Conservation (phyloP, 1,284 basidiomycete species). For the Psilocybe mexicana region DNA sequence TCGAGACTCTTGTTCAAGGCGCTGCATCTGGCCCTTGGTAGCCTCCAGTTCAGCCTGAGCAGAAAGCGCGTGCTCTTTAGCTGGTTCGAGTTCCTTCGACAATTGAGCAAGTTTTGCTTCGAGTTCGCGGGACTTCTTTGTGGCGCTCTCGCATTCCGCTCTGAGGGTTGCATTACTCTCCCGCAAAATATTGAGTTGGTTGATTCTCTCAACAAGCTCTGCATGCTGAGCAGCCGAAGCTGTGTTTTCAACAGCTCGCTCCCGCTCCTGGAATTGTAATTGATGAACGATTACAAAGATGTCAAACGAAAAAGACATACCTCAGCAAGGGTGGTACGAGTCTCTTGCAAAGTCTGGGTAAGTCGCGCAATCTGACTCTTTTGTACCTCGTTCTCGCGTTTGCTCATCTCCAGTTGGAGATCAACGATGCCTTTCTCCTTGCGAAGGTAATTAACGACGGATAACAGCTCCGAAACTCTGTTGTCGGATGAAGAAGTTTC, state of each 20-base stretch:
- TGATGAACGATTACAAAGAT: neutral
- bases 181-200: constrained; percentile 82
- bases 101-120: constrained; percentile 64
- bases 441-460: constrained; percentile 81
- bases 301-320: constrained; percentile 32
- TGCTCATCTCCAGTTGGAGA: constrained; percentile 82
- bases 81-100: constrained; percentile 70
- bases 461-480: constrained; percentile 72
- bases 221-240: constrained; percentile 80
- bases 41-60: constrained; percentile 77
- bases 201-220: constrained; percentile 86
- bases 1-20: constrained; percentile 78
- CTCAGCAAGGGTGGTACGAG: constrained; percentile 64
- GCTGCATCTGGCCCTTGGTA: constrained; percentile 65
- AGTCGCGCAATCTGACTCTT: constrained; percentile 79
- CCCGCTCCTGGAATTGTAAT: constrained; percentile 61
- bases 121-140: constrained; percentile 65
- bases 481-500: constrained; percentile 51
- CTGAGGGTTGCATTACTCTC: constrained; percentile 89
- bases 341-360: constrained; percentile 69
- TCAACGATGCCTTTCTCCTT: constrained; percentile 92
- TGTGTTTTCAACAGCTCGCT: constrained; percentile 67
- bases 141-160: constrained; percentile 68
- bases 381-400: constrained; percentile 80
- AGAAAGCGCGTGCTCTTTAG: constrained; percentile 69